Evolutionary conservation across 2,329 filamentous ascomycete species (phyloP).

Genomic region (Colletotrichum cordylinicola): DNA sequence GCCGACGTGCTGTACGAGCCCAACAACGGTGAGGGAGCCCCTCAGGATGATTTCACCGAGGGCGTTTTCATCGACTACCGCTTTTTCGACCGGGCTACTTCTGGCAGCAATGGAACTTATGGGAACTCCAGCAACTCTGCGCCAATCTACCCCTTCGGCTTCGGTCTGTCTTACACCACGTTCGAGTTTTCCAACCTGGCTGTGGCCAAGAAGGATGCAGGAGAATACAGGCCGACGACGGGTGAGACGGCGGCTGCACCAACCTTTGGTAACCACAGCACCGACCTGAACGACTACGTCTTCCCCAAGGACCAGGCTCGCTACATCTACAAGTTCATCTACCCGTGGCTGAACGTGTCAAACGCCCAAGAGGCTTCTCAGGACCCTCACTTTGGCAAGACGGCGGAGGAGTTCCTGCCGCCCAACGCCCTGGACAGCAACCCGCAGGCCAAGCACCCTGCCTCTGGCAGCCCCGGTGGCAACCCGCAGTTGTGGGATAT

Average conservation of each 20-base stretch:
- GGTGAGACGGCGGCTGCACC: slow-evolving; percentile 70
- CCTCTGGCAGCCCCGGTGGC: slow-evolving; percentile 64
- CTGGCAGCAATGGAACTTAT: slow-evolving; percentile 27
- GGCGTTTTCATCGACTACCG: slow-evolving; percentile 85
- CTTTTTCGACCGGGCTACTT: slow-evolving; percentile 68
- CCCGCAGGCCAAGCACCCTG: slow-evolving; percentile 59
- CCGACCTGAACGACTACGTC: slow-evolving; percentile 66
- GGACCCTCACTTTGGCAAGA: slow-evolving; percentile 66
- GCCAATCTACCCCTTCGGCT: slow-evolving; percentile 83
- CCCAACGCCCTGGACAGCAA: slow-evolving; percentile 58
- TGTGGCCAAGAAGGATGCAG: slow-evolving; percentile 55
- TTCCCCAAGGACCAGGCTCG: slow-evolving; percentile 66
- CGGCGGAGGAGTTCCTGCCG: slow-evolving; percentile 65
- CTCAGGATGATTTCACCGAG: slow-evolving; percentile 77
- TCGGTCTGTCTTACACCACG: slow-evolving; percentile 80
- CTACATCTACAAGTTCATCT: slow-evolving; percentile 64
- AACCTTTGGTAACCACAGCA: slow-evolving; percentile 68
- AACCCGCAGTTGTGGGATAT: slow-evolving; percentile 72
- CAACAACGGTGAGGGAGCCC: slow-evolving; percentile 70
- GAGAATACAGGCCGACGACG: slow-evolving; percentile 61
- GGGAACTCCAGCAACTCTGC: slow-evolving; percentile 40
- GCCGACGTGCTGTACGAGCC: slow-evolving; percentile 70
- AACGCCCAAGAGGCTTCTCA: slow-evolving; percentile 59
- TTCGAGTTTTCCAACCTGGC: slow-evolving; percentile 76
- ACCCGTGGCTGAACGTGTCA: slow-evolving; percentile 74